phyloP scores from a whole-genome alignment of 345 rosid species.

The Nasturtium officinale region DNA sequence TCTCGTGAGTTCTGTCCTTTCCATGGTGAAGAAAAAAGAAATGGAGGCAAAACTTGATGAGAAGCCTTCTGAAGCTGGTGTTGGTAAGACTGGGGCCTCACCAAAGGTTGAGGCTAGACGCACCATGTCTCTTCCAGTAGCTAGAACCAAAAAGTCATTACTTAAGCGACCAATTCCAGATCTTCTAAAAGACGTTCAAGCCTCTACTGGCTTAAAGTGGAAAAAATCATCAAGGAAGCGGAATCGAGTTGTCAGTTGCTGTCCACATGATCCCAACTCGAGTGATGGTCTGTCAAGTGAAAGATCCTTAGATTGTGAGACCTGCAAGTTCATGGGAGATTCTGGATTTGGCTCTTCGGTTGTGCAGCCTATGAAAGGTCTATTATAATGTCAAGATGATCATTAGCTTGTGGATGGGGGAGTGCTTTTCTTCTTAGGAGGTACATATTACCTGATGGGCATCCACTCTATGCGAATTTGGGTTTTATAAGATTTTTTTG shows the following conservation, averaged over 20 bases:
- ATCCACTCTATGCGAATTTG: slow-evolving; percentile 38
- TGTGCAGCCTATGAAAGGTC: slow-evolving; percentile 54
- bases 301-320: slow-evolving; percentile 56
- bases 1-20: slow-evolving; percentile 40
- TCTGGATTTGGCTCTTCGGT: slow-evolving; percentile 54
- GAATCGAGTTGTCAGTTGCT: slow-evolving; percentile 43
- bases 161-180: slow-evolving; percentile 46
- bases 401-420: slow-evolving; percentile 1
- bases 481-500: slow-evolving; percentile 32
- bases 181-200: slow-evolving; percentile 58
- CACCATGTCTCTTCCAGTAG: slow-evolving; percentile 26
- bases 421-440: slow-evolving; percentile 15
- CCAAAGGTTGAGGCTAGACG: slow-evolving; percentile 30
- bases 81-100: slow-evolving; percentile 23
- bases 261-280: slow-evolving; percentile 38
- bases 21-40: slow-evolving; percentile 41
- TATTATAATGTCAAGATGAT: slow-evolving; percentile 73
- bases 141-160: slow-evolving; percentile 32
- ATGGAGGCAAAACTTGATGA: slow-evolving; percentile 29
- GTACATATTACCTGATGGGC: slow-evolving; percentile 35
- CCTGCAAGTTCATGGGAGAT: slow-evolving; percentile 61
- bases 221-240: slow-evolving; percentile 58
- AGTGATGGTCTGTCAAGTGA: slow-evolving; percentile 26
- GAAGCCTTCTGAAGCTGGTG: slow-evolving; percentile 36
- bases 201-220: slow-evolving; percentile 63